phyloP scores from a whole-genome alignment of 2,329 filamentous ascomycete genomes.

The Nannizziopsis arthrosporioides region DNA sequence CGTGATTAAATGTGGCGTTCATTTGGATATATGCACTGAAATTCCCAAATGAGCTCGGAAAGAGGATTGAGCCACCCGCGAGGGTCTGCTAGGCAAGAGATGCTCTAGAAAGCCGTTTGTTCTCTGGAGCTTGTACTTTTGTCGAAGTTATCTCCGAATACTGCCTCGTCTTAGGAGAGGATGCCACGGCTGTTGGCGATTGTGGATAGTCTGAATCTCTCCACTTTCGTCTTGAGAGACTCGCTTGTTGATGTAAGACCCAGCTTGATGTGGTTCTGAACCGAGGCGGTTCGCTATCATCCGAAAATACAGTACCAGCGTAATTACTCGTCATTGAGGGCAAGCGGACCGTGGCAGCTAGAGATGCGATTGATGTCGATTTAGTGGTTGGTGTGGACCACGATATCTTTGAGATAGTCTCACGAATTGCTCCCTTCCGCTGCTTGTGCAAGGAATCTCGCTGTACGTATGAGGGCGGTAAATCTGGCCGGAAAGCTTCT shows the following conservation, averaged over 20 bases:
- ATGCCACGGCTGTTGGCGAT: slow-evolving; percentile 1
- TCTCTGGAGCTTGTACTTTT: too few relatives aligned
- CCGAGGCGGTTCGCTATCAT: slow-evolving; percentile 12
- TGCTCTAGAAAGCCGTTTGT: too few relatives aligned
- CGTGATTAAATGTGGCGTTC: too few relatives aligned
- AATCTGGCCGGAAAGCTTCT: not conserved
- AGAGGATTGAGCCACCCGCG: too few relatives aligned
- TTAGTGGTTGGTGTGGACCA: slow-evolving; percentile 14
- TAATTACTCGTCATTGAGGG: slow-evolving; percentile 11
- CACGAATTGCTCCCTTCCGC: not conserved
- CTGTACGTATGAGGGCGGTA: not conserved
- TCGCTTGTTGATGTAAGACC: slow-evolving; percentile 14
- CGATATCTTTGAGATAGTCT: slow-evolving; percentile 12
- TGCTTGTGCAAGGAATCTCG: not conserved
- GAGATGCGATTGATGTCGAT: slow-evolving; percentile 9
- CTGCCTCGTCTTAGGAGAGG: not conserved
- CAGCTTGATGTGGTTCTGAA: slow-evolving; percentile 15
- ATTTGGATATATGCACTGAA: too few relatives aligned
- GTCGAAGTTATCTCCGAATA: not conserved
- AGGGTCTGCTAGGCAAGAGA: too few relatives aligned
- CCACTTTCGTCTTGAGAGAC: slow-evolving; percentile 4
- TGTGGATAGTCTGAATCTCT: slow-evolving; percentile 1
- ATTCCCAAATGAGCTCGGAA: too few relatives aligned
- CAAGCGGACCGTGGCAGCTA: slow-evolving; percentile 3
- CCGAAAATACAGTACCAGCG: slow-evolving; percentile 8